Conservation (phyloP, 164 flowering plant genomes). For the Cinnamomum chago region DNA sequence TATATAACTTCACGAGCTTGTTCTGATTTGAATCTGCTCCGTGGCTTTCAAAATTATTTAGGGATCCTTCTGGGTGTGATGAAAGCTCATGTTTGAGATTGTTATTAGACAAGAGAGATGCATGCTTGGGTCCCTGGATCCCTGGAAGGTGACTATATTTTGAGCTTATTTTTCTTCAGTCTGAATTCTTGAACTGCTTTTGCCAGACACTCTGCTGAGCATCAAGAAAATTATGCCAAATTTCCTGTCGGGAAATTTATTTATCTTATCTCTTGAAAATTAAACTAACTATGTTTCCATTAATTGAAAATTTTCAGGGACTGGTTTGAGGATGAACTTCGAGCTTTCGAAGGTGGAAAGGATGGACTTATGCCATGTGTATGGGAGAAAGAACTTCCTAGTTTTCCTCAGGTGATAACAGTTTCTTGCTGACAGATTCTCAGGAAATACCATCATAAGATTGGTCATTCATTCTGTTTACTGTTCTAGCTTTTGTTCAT, state of each 20-base stretch:
- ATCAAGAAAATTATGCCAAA: neutral
- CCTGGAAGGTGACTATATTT: constrained; percentile 75
- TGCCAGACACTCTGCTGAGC: neutral
- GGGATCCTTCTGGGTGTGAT: constrained; percentile 73
- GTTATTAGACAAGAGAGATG: constrained; percentile 91
- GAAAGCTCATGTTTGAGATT: constrained; percentile 87
- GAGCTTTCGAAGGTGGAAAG: constrained; percentile 93
- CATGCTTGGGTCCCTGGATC: constrained; percentile 96
- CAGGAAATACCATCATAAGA: neutral
- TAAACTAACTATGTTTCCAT: neutral
- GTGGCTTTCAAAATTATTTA: constrained; percentile 20
- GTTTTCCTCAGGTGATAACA: constrained; percentile 80
- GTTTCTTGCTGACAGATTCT: constrained; percentile 2
- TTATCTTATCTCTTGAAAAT: neutral
- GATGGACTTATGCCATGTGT: constrained; percentile 86
- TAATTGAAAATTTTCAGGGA: constrained; percentile 44
- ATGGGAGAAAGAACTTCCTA: constrained; percentile 77
- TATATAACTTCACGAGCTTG: neutral
- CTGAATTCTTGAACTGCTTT: neutral
- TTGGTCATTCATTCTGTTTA: neutral
- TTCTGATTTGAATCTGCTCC: constrained; percentile 1
- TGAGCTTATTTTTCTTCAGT: neutral
- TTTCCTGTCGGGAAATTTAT: neutral
- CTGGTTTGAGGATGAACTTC: constrained; percentile 98
- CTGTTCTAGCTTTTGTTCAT: neutral